phyloP scores from a whole-genome alignment of 441 rosid genomes.

The Corymbia citriodora region DNA sequence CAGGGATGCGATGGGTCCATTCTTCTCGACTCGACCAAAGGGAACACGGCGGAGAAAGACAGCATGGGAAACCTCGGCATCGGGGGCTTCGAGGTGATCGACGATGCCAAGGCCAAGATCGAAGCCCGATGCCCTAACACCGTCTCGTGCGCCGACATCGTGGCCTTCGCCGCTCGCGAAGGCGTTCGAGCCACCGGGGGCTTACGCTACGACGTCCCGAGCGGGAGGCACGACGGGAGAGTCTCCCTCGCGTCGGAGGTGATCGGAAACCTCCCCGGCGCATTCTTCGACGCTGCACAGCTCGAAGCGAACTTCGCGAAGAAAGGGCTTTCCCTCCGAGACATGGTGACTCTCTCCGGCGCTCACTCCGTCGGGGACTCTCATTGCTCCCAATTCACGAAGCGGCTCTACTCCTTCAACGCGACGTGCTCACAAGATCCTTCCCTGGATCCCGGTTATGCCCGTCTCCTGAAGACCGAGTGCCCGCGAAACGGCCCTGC shows the following conservation, averaged over 20 bases:
- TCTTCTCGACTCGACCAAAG: not conserved
- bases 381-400: constrained; percentile 3
- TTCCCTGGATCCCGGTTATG: not conserved
- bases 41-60: not conserved
- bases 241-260: not conserved
- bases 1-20: constrained; percentile 2
- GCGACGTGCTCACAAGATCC: not conserved
- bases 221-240: not conserved
- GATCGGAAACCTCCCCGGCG: not conserved
- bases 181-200: not conserved
- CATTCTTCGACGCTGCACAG: not conserved
- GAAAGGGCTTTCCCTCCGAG: not conserved
- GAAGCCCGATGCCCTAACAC: not conserved
- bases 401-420: constrained; percentile 1
- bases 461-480: not conserved
- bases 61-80: not conserved
- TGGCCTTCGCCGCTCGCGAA: constrained; percentile 1
- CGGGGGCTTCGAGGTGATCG: constrained; percentile 1
- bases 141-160: not conserved
- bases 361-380: constrained; percentile 7
- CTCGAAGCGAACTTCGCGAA: not conserved
- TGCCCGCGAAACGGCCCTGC: not conserved
- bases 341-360: constrained; percentile 5
- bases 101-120: constrained; percentile 5
- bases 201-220: not conserved